A percentile compares a stretch with the other conserved stretches of the same genome.
phyloP scores from a whole-genome alignment of 192 early-diverging fungal species.

The Coemansia sp. region DNA sequence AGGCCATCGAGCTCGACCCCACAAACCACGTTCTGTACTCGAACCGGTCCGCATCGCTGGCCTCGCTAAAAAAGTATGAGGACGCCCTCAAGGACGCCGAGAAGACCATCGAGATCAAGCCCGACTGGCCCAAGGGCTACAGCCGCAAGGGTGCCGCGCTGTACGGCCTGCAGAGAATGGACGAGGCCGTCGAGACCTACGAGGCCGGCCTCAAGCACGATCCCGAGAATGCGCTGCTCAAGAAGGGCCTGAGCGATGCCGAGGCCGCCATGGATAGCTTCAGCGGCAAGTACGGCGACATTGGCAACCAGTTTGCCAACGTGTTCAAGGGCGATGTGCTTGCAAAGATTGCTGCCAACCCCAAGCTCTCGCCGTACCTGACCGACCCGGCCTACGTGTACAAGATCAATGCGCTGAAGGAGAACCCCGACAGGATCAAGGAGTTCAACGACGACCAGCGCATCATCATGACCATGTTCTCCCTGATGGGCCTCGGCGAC shows the following conservation, averaged over 20 bases:
- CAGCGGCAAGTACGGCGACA: conserved; percentile 16
- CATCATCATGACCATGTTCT: conserved; percentile 73
- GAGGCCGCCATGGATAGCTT: conserved; percentile 55
- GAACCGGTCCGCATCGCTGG: conserved; percentile 84
- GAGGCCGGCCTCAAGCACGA: conserved; percentile 74
- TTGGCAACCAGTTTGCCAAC: conserved; percentile 29
- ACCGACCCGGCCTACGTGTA: conserved; percentile 72
- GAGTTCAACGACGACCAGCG: conserved; percentile 78
- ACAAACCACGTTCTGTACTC: conserved; percentile 90
- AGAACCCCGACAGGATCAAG: conserved; percentile 64
- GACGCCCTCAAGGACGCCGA: conserved; percentile 80
- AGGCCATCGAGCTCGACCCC: conserved; percentile 83
- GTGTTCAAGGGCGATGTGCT: conserved; percentile 72
- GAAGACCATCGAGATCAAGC: conserved; percentile 78
- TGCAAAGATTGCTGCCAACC: conserved; percentile 78
- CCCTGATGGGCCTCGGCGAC: conserved; percentile 69
- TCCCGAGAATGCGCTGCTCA: conserved; percentile 68
- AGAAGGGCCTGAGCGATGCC: conserved; percentile 74
- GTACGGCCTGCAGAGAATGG: conserved; percentile 63
- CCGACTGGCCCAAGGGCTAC: conserved; percentile 89
- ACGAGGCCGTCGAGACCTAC: conserved; percentile 76
- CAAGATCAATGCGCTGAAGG: conserved; percentile 73
- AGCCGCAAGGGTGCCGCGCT: conserved; percentile 86
- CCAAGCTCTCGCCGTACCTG: conserved; percentile 68
- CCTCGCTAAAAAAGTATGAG: conserved; percentile 72